These are phyloP conservation scores for Fusarium sulawesiense DNA, from an alignment of 2,329 filamentous ascomycete genomes.

Conservation along the genomic window DNA sequence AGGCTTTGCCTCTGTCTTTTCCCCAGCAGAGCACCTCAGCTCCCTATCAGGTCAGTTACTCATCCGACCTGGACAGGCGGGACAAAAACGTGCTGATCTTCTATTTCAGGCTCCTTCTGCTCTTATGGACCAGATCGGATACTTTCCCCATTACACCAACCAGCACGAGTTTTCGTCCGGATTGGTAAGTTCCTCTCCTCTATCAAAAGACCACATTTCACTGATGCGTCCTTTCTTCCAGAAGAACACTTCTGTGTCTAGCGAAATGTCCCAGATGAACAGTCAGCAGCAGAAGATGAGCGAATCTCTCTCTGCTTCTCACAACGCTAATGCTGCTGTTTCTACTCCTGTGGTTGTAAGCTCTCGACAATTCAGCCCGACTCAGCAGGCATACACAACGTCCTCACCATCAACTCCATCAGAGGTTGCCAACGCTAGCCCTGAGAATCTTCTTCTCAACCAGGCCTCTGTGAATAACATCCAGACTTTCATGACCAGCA, in stretches of 20 bases:
- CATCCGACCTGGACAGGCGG: background rate
- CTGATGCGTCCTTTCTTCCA: background rate
- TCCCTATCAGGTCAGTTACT: slow-evolving; percentile 9
- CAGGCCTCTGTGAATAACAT: background rate
- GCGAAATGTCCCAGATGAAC: background rate
- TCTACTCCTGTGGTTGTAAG: background rate
- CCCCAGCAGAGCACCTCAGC: background rate
- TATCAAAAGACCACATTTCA: background rate
- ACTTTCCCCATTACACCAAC: background rate
- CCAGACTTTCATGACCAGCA: background rate
- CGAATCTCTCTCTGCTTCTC: background rate
- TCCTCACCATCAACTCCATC: background rate
- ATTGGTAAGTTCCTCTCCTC: background rate
- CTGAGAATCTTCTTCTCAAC: background rate
- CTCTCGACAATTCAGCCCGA: background rate
- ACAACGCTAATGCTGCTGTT: background rate
- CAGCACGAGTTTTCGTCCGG: background rate
- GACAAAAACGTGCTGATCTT: slow-evolving; percentile 15
- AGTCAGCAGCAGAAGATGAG: background rate
- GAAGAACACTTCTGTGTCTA: background rate
- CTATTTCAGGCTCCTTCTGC: background rate
- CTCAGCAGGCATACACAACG: background rate
- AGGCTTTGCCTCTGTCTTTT: background rate
- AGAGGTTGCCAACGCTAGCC: background rate
- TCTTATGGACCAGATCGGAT: background rate